phyloP scores from a whole-genome alignment of 306 rosid species.

The Quercus dentata region DNA sequence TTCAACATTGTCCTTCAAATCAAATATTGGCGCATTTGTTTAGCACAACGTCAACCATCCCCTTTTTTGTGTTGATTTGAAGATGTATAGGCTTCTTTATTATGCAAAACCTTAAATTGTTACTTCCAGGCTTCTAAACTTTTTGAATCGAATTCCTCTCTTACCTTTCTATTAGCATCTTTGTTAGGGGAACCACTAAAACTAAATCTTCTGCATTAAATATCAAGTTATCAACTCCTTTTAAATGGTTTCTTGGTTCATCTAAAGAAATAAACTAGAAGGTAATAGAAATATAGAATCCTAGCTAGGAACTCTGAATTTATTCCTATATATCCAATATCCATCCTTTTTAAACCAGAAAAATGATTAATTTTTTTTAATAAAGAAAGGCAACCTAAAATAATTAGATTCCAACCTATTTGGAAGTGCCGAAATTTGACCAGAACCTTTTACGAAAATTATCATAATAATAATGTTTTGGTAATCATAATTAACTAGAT shows the following conservation, averaged over 20 bases:
- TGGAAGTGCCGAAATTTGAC: conserved; percentile 60
- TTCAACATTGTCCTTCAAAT: conserved; percentile 18
- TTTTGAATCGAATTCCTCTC: conserved; percentile 15
- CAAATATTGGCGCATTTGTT: conserved; percentile 17
- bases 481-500: conserved; percentile 40
- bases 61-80: conserved; percentile 20
- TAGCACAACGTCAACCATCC: conserved; percentile 51
- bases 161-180: conserved; percentile 5
- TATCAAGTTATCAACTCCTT: not conserved
- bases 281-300: not conserved
- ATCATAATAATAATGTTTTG: conserved; percentile 26
- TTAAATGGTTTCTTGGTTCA: not conserved
- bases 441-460: conserved; percentile 42
- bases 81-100: not conserved
- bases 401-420: conserved; percentile 60
- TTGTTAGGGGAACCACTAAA: not conserved
- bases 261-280: not conserved
- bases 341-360: not conserved
- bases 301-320: not conserved
- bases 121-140: not conserved
- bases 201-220: not conserved
- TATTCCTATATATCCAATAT: not conserved
- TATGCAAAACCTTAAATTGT: conserved; percentile 18
- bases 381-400: conserved; percentile 7
- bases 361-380: conserved; percentile 6